A percentile compares a stretch with the other conserved stretches of the same genome.
These are phyloP conservation scores for Polytolypa hystricis DNA, from an alignment of 2,329 filamentous ascomycete genomes.

Conservation along the genomic window DNA sequence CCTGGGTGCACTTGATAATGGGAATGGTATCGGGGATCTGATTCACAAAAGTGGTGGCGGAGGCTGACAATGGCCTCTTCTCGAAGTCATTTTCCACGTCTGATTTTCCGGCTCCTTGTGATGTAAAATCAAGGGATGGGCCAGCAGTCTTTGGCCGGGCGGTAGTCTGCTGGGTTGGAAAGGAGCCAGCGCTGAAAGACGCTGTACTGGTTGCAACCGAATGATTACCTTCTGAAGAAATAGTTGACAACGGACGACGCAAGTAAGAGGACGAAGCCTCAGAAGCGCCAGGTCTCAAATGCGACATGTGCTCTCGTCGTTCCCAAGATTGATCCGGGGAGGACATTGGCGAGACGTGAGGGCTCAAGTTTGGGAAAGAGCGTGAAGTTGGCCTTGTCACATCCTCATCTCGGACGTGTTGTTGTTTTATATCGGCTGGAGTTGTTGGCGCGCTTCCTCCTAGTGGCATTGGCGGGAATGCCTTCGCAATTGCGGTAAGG, in stretches of 20 bases:
- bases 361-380: constrained; percentile 21
- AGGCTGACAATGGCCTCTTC: constrained; percentile 33
- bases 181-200: constrained; percentile 18
- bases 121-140: constrained; percentile 25
- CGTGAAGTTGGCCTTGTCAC: constrained; percentile 23
- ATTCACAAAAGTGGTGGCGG: constrained; percentile 21
- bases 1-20: too few relatives aligned
- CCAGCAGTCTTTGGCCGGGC: constrained; percentile 36
- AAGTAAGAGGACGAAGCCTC: constrained; percentile 41
- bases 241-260: constrained; percentile 67
- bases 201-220: constrained; percentile 51
- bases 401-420: constrained; percentile 20
- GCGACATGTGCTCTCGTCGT: constrained; percentile 9
- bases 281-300: background rate
- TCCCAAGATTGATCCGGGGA: constrained; percentile 5
- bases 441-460: constrained; percentile 50
- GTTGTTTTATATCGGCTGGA: constrained; percentile 31
- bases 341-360: constrained; percentile 22
- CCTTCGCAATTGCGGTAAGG: constrained; percentile 45
- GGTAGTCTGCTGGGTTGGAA: constrained; percentile 13
- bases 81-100: constrained; percentile 14
- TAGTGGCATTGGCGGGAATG: constrained; percentile 29
- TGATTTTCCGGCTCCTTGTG: constrained; percentile 12
- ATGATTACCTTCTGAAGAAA: constrained; percentile 73
- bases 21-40: too few relatives aligned